phyloP scores from a whole-genome alignment of 1,284 basidiomycete genomes.

The Chondrostereum purpureum region DNA sequence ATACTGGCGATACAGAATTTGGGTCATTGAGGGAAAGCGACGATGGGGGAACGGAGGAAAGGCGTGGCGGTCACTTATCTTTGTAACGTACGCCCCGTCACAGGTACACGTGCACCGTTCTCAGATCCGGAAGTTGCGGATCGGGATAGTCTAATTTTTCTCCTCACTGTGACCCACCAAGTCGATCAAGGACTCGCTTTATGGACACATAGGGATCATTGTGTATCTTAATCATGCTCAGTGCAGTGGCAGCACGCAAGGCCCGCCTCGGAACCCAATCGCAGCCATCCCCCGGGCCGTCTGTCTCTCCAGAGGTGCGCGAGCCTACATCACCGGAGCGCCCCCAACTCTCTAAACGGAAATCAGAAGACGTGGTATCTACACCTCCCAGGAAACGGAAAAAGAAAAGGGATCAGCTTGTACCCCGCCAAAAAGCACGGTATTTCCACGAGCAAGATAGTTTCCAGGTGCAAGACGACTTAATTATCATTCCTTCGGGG shows the following conservation, averaged over 20 bases:
- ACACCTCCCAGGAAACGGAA: constrained; percentile 13
- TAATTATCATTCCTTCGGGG: constrained; percentile 31
- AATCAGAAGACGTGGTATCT: constrained; percentile 16
- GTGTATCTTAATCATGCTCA: constrained; percentile 51
- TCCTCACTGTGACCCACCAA: no score
- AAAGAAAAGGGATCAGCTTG: constrained; percentile 23
- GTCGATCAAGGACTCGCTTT: no score
- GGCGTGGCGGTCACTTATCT: neutral
- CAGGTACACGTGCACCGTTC: neutral
- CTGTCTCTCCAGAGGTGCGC: constrained; percentile 11
- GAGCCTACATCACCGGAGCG: constrained; percentile 14
- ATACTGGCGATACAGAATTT: constrained; percentile 68
- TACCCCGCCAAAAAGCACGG: constrained; percentile 14
- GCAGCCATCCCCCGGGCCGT: constrained; percentile 8
- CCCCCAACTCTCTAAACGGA: constrained; percentile 22
- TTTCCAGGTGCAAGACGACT: constrained; percentile 29
- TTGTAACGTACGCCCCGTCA: no score
- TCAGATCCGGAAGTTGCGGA: no score
- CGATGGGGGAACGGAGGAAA: constrained; percentile 14
- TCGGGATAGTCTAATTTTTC: no score
- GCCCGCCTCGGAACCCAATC: constrained; percentile 31
- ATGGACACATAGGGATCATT: no score
- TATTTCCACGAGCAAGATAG: constrained; percentile 30
- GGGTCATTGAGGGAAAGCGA: no score
- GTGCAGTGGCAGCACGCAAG: constrained; percentile 56